Conservation (phyloP, 2,329 filamentous ascomycete species). For the Xylariaceae sp. region DNA sequence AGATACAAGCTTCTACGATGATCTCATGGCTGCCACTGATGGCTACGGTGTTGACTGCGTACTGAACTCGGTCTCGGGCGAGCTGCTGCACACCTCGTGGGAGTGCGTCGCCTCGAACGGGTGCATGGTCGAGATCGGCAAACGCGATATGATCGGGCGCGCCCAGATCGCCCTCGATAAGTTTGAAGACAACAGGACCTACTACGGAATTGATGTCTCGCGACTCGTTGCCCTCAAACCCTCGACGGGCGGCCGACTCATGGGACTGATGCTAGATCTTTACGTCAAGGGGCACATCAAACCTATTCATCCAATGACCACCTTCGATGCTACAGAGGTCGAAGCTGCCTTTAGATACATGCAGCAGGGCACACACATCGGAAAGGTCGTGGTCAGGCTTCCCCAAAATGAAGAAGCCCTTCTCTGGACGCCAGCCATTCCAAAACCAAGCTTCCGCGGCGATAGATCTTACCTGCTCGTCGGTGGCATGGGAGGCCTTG, state of each 20-base stretch:
- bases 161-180: constrained; percentile 44
- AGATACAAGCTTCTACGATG: constrained; percentile 34
- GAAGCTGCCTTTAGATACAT: not conserved
- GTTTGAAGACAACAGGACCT: constrained; percentile 38
- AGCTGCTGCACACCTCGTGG: constrained; percentile 39
- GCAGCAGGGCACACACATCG: not conserved
- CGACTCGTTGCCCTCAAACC: not conserved
- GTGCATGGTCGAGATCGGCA: constrained; percentile 44
- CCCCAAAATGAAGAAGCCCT: constrained; percentile 14
- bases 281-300: not conserved
- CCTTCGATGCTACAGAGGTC: not conserved
- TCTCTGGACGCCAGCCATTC: constrained; percentile 12
- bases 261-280: not conserved
- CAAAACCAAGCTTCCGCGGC: constrained; percentile 22
- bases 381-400: not conserved
- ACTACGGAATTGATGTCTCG: constrained; percentile 25
- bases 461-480: no score
- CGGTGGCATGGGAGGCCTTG: no score
- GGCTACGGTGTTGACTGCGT: constrained; percentile 33
- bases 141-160: constrained; percentile 42
- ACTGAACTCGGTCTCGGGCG: constrained; percentile 34
- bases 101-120: constrained; percentile 44
- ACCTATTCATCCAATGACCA: not conserved
- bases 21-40: constrained; percentile 36
- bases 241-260: not conserved